Percentiles rank a stretch among this genome's conserved stretches.
Evolutionary conservation across 2,329 filamentous ascomycete genomes (phyloP).

Genomic region (Ophiostoma sp.): DNA sequence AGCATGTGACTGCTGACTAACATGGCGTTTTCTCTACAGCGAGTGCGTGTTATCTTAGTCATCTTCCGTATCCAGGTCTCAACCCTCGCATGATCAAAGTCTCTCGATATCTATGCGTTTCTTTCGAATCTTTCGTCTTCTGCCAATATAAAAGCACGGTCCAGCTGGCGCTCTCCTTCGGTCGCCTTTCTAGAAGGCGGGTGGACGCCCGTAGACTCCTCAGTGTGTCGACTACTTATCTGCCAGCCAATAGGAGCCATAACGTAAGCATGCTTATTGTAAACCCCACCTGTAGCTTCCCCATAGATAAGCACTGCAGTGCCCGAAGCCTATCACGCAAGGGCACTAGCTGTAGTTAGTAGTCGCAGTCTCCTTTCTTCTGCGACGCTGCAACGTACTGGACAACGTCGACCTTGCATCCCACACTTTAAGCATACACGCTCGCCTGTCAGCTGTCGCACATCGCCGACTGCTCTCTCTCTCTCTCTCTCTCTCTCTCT

Average conservation of each 20-base stretch:
- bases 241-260: conserved; percentile 5
- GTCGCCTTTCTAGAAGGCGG: too few relatives aligned
- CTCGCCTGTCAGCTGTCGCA: not conserved
- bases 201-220: not conserved
- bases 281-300: not conserved
- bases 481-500: not conserved
- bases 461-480: not conserved
- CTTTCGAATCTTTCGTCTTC: not conserved
- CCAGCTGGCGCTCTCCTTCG: not conserved
- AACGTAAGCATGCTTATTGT: not conserved
- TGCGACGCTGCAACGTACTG: not conserved
- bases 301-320: conserved; percentile 6
- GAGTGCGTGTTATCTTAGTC: not conserved
- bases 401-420: not conserved
- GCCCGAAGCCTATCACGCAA: too few relatives aligned
- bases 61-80: not conserved
- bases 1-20: conserved; percentile 3
- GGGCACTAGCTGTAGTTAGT: not conserved
- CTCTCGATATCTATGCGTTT: too few relatives aligned
- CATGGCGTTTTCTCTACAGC: not conserved
- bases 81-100: too few relatives aligned
- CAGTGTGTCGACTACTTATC: not conserved
- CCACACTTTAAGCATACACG: not conserved
- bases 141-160: not conserved
- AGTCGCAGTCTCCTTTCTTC: not conserved